Evolutionary conservation across 345 rosid species (phyloP), one percentile per base, ranked within the genome.

Genomic region (Carallia pectinifolia): DNA sequence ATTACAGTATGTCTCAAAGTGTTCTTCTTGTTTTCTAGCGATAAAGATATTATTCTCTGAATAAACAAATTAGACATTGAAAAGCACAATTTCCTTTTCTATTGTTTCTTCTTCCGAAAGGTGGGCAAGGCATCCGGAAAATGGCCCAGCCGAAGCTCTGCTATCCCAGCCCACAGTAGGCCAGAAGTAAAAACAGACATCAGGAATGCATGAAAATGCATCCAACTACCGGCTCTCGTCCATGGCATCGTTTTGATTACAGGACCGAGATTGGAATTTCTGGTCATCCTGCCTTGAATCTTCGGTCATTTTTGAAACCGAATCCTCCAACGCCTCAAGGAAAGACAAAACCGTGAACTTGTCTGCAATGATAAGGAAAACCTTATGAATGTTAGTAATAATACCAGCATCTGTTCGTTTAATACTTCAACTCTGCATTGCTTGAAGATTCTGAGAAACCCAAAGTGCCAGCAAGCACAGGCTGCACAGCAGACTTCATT

Each of bases 291-390:
- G 74, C 60, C 68, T 77, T 4, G 82, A 64, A 50, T 72, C 85
- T 23, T 77, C 88, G 0, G 71, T 96, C 85, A 71, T 90, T 97
- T 78, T 95, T 93, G 58, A 29, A 4, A 29, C 31, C 0, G 60
- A 55, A 27, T 92, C 99, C 77, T 95, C 97, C 13, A 95, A 92
- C n/a, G 97, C 99, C 87, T 95, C 97, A 0, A 95, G 97, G 77
- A 95, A 95, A 34, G 97, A 95, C 50, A 68, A 38, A 40, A 95
- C 97, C 1, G 93, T 90, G 78, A 87, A 86, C 72, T 89, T 95
- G 76, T 88, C 98, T 94, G 90, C 89, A 80, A 61, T 7, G 50
- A 62, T 19, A 53, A 74, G 58, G 18, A 7, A 17, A 53, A 47
- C 37, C 31, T 15, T 13, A 12, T 44, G 16, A 44, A 44, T 4